phyloP scores from a whole-genome alignment of 306 rosid genomes.

The Parietaria judaica region DNA sequence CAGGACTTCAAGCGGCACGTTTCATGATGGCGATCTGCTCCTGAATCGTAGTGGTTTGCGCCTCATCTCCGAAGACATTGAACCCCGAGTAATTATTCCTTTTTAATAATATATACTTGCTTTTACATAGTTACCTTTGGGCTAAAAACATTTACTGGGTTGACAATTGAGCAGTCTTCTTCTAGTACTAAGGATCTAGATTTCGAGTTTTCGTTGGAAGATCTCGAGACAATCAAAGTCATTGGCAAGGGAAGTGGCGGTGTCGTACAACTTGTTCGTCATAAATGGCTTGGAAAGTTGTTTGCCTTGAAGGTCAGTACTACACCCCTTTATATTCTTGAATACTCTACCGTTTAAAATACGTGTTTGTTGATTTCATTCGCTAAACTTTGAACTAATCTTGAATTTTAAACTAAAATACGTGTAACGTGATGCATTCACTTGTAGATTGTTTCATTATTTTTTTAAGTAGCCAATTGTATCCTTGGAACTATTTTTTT shows the following conservation, averaged over 20 bases:
- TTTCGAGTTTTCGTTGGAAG: slow-evolving; percentile 68
- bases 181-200: slow-evolving; percentile 18
- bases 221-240: slow-evolving; percentile 80
- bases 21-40: slow-evolving; percentile 75
- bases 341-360: too few species aligned
- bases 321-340: too few species aligned
- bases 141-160: slow-evolving; percentile 1
- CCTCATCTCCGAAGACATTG: slow-evolving; percentile 73
- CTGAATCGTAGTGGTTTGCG: slow-evolving; percentile 56
- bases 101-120: neutral
- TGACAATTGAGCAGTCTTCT: too few species aligned
- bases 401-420: too few species aligned
- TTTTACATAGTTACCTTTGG: neutral
- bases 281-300: slow-evolving; percentile 81
- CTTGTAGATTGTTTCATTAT: too few species aligned
- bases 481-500: too few species aligned
- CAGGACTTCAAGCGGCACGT: slow-evolving; percentile 20
- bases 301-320: slow-evolving; percentile 63
- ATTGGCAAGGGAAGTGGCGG: slow-evolving; percentile 98
- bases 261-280: slow-evolving; percentile 94
- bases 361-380: too few species aligned
- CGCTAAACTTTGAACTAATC: too few species aligned
- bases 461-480: too few species aligned
- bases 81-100: slow-evolving; percentile 31
- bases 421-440: too few species aligned